Base-by-base conservation (phyloP, 805 yeast genomes). In the Metschnikowia hibisci region DNA sequence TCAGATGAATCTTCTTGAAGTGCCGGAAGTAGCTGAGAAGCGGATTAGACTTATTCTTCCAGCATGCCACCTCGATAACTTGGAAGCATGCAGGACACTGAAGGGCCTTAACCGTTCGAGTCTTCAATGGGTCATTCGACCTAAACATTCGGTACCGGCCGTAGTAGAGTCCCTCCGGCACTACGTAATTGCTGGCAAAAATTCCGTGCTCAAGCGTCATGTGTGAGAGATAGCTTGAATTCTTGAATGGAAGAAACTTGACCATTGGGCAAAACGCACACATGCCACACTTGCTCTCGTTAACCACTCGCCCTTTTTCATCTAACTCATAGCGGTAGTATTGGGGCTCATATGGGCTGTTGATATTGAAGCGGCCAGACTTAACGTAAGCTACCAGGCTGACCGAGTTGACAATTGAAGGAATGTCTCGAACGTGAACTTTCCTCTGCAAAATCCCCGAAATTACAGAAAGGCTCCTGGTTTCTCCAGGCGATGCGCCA, bases 161-260 rank as follows among this genome's bases (percentile, higher is more conserved):
- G 31, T 51, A 58, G 44, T 58, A 56, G 6, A 62, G 39, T 2
- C 64, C 66, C 34, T 64, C 64, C 0, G 69, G 69, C 2, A 60
- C 59, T 14, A 60, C 49, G 35, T 50, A 58, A 26, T 61, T 61
- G 45, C 61, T 62, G 32, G 67, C 61, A 27, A 55, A 57, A 6
- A 64, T 54, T 4, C 69, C 69, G 47, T 64, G 69, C 42, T 62
- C 66, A 33, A 61, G 50, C 4, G 68, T 61, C 47, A 64, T 48
- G 44, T 64, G 69, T 5, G 66, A 58, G 6, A 63, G 54, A 42
- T 64, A 64, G 33, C 61, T 57, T 6, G 64, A 58, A 50, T 64
- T 64, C 42, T 63, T 63, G 47, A 61, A 57, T 2, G 66, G 65
- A 16, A 58, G 50, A 41, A 64, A 64, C 43, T 56, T 55, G 14